Conservation (phyloP, 2,329 filamentous ascomycete genomes). For the Fusarium bulbicola region DNA sequence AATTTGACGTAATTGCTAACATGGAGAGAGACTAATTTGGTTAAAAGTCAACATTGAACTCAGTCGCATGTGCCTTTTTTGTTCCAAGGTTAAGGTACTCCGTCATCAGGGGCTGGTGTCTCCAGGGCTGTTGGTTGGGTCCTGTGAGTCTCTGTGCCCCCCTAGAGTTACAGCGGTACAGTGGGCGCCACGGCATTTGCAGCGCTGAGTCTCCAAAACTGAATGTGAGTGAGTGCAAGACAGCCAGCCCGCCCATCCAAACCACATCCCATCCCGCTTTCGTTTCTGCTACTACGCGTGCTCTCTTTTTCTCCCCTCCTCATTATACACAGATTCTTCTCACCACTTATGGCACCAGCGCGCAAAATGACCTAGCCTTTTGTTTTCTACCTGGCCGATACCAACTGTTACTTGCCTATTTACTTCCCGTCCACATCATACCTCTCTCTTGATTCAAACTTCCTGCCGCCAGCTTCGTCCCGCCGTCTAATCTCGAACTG, state of each 20-base stretch:
- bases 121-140: slow-evolving; percentile 31
- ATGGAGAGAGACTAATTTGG: background rate
- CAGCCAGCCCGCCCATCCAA: slow-evolving; percentile 9
- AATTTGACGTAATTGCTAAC: background rate
- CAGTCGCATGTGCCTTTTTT: slow-evolving; percentile 27
- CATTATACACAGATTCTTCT: slow-evolving; percentile 25
- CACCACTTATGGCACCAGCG: slow-evolving; percentile 24
- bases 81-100: slow-evolving; percentile 28
- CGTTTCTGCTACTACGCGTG: slow-evolving; percentile 35
- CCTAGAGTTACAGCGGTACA: background rate
- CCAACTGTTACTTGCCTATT: slow-evolving; percentile 34
- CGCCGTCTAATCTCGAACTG: slow-evolving; percentile 30
- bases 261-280: slow-evolving; percentile 34
- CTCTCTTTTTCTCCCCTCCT: slow-evolving; percentile 38
- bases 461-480: slow-evolving; percentile 36
- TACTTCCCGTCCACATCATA: slow-evolving; percentile 9
- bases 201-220: slow-evolving; percentile 41
- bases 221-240: slow-evolving; percentile 29
- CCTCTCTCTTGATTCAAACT: slow-evolving; percentile 19
- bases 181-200: slow-evolving; percentile 28
- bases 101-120: slow-evolving; percentile 38
- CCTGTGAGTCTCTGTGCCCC: slow-evolving; percentile 24
- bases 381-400: slow-evolving; percentile 28
- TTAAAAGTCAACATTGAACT: background rate
- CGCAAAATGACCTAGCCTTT: slow-evolving; percentile 41